A percentile compares a stretch with the other conserved stretches of the same genome.
Conservation (phyloP, 179 eudicot species). For the Silene coronaria region DNA sequence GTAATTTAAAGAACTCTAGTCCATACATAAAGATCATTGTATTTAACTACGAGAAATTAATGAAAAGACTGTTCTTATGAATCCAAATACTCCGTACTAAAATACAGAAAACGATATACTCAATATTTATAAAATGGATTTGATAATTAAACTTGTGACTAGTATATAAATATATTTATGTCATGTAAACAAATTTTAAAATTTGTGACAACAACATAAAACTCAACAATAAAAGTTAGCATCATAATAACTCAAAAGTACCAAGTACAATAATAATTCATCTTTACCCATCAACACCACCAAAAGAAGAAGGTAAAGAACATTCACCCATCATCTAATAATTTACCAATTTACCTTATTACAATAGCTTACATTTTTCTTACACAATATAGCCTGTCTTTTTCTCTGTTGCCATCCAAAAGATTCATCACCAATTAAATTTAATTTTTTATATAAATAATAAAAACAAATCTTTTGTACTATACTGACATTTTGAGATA, state of each 20-base stretch:
- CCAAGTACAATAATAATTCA: conserved; percentile 13
- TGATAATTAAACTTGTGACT: too few species aligned
- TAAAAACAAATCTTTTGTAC: conserved; percentile 19
- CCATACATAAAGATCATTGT: too few species aligned
- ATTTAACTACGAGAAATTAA: too few species aligned
- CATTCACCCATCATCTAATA: conserved; percentile 12
- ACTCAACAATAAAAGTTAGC: background rate
- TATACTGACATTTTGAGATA: conserved; percentile 32
- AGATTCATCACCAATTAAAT: conserved; percentile 13
- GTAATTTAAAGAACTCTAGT: too few species aligned
- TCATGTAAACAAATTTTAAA: background rate
- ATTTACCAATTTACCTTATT: conserved; percentile 17
- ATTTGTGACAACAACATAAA: background rate
- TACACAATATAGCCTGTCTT: conserved; percentile 22
- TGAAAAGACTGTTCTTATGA: too few species aligned
- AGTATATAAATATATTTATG: too few species aligned
- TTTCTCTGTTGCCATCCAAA: conserved; percentile 20
- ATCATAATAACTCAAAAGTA: background rate
- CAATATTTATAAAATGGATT: too few species aligned
- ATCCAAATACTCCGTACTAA: too few species aligned
- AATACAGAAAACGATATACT: too few species aligned
- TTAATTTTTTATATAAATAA: background rate
- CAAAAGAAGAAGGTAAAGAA: background rate
- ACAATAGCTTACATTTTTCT: conserved; percentile 11
- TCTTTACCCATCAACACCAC: background rate